Base-by-base conservation (phyloP, 2,329 filamentous ascomycete genomes). In the Ramichloridium luteum region DNA sequence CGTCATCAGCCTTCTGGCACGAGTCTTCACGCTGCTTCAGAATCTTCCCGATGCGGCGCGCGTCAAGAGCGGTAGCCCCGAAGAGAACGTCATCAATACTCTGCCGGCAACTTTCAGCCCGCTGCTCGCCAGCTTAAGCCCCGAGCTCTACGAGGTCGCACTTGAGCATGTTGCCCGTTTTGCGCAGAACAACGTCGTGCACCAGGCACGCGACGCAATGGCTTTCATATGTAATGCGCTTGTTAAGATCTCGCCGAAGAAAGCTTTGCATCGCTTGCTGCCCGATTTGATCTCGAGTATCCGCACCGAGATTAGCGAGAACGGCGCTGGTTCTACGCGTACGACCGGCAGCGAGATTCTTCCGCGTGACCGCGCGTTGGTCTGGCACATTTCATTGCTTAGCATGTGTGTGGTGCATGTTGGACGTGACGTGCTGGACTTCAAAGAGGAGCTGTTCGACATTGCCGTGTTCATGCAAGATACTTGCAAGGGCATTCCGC, bases 321-420 rank as follows among this genome's bases (percentile, higher is more conserved):
- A 96, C 53, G 83, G 88, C 30, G 90, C 90, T 13, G 92, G 88
- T 2, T 96, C 88, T 2, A 92, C 92, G 35, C 74, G 90, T 47
- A 96, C 85, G 35, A 93, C 83, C 34, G 90, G 90, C 13, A 82
- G 81, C 1, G 90, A 98, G 56, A 85, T 96, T 26, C 68, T 98
- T 12, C 90, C 90, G 6, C 74, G 90, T 44, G 90, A 98, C 54
- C 72, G 90, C 33, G 90, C 83, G 3, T 64, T 98, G 11, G 86
- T 98, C 1, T 98, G 92, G 92, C 83, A 96, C 51, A 74, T 96
- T 37, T 93, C 84, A 57, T 85, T 98, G 66, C 71, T 98, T 4
- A 93, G 86, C 53, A 98, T 98, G 88, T 90, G 84, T 37, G 84
- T 94, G 13, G 90, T 98, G 3, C 90, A 98, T 49, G 85, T 98